These are phyloP conservation scores for Hyaloscypha bicolor DNA, from an alignment of 495 filamentous ascomycete genomes.

Conservation along the genomic window DNA sequence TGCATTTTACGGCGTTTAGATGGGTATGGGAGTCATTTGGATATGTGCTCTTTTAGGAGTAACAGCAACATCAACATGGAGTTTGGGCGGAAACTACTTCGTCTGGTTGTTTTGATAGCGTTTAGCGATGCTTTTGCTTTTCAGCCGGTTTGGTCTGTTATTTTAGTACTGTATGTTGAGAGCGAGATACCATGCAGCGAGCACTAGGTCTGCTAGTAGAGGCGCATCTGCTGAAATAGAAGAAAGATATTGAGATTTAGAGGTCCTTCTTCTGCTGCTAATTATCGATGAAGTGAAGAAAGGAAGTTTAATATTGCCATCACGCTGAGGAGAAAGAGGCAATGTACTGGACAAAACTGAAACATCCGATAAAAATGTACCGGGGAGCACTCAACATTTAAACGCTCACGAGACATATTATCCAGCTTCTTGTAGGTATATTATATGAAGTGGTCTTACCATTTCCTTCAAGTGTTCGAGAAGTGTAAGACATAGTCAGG, in stretches of 20 bases:
- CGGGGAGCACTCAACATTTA: too few relatives aligned
- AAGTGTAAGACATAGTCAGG: too few relatives aligned
- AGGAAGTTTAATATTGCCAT: too few relatives aligned
- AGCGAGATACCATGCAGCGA: constrained; percentile 20
- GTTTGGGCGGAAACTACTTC: neutral
- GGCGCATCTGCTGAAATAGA: neutral
- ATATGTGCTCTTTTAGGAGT: neutral
- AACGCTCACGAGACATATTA: too few relatives aligned
- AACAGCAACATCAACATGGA: neutral
- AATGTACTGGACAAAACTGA: too few relatives aligned
- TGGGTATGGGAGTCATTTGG: neutral
- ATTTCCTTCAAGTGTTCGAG: too few relatives aligned
- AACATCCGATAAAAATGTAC: too few relatives aligned
- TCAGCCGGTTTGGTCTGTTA: neutral
- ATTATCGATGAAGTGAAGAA: neutral
- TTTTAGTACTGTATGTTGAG: neutral
- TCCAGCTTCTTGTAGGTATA: too few relatives aligned
- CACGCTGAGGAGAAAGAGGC: too few relatives aligned
- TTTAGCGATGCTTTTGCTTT: constrained; percentile 23
- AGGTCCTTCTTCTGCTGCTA: neutral
- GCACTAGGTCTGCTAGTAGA: neutral
- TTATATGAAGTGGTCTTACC: too few relatives aligned
- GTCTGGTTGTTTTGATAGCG: constrained; percentile 16
- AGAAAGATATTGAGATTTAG: neutral
- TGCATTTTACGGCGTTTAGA: neutral